Evolutionary conservation across 2,329 filamentous ascomycete species (phyloP).

Genomic region (Biscogniauxia mediterranea): DNA sequence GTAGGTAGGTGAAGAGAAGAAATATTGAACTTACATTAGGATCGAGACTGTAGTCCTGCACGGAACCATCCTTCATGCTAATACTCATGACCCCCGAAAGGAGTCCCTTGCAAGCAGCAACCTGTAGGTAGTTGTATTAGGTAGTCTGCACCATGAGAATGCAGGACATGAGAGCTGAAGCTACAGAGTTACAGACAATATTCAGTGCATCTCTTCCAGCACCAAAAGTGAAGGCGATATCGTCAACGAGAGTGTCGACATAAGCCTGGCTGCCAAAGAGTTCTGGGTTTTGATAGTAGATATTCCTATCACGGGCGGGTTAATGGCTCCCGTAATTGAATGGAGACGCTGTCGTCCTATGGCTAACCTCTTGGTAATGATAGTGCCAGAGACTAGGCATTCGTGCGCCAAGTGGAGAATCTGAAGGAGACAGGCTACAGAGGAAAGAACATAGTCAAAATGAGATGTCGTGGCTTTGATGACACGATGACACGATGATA

Average conservation of each 20-base stretch:
- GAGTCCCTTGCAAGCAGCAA: constrained; percentile 72
- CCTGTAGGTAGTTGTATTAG: constrained; percentile 42
- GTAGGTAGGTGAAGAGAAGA: no score
- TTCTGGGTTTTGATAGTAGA: constrained; percentile 74
- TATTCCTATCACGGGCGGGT: constrained; percentile 55
- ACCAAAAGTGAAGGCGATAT: constrained; percentile 68
- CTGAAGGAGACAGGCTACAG: constrained; percentile 53
- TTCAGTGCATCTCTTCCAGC: constrained; percentile 65
- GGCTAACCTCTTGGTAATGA: constrained; percentile 61
- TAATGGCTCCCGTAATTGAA: not conserved
- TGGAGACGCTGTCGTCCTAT: not conserved
- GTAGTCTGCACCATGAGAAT: not conserved
- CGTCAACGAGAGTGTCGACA: constrained; percentile 72
- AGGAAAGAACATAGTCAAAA: constrained; percentile 5
- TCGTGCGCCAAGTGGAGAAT: constrained; percentile 60
- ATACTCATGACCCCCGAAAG: constrained; percentile 57
- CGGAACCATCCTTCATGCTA: constrained; percentile 29
- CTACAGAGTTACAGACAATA: constrained; percentile 65
- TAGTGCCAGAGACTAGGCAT: constrained; percentile 51
- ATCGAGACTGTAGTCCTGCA: constrained; percentile 28
- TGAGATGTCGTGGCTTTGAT: not conserved
- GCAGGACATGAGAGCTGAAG: not conserved
- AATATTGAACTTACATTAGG: constrained; percentile 30
- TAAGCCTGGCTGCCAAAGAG: constrained; percentile 67
- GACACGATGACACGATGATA: not conserved